Base-by-base conservation (phyloP, 1,284 basidiomycete genomes). In the Rhizoctonia solani region DNA sequence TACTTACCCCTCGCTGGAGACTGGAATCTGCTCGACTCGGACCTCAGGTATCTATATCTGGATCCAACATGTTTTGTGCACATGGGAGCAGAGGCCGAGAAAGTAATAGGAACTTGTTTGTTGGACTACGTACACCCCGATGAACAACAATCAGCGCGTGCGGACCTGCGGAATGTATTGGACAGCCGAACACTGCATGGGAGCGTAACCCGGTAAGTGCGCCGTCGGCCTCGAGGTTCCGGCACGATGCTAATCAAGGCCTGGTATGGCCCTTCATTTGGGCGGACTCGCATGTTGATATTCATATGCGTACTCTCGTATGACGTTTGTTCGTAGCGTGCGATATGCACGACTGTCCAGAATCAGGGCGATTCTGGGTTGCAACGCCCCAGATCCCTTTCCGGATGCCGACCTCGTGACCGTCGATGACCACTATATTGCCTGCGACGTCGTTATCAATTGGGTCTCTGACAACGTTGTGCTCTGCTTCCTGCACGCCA, bases 401-500 rank as follows among this genome's bases (percentile, higher is more conserved):
- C 75, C 78, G 42, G 88, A 90, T 68, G 86, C 84, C 1, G 83
- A 87, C 68, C 86, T 87, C 74, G 83, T 90, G 70, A 81, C 86
- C 9, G 77, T 89, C 47, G 90, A 96, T 79, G 80, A 81, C 47
- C 82, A 93, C 74, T 98, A 93, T 76, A 87, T 95, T 81, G 87
- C 89, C 2, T 85, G 95, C 70, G 93, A 98, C 77, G 85, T 99
- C 72, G 93, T 96, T 72, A 89, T 97, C 74, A 98, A 95, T 78
- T 94, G 92, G 88, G 93, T 93, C 56, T 93, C 92, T 25, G 89
- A 95, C 66, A 91, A 90, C 41, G 83, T 98, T 73, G 88, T 96
- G 44, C 82, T 99, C 14, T 95, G 93, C 74, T 99, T 99, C 81
- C 90, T 98, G 71, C 95, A 99, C 74, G 92, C 94, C 30, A 87